These are phyloP conservation scores for Botrytis fragariae DNA, from an alignment of 2,329 filamentous ascomycete genomes.

Conservation along the genomic window DNA sequence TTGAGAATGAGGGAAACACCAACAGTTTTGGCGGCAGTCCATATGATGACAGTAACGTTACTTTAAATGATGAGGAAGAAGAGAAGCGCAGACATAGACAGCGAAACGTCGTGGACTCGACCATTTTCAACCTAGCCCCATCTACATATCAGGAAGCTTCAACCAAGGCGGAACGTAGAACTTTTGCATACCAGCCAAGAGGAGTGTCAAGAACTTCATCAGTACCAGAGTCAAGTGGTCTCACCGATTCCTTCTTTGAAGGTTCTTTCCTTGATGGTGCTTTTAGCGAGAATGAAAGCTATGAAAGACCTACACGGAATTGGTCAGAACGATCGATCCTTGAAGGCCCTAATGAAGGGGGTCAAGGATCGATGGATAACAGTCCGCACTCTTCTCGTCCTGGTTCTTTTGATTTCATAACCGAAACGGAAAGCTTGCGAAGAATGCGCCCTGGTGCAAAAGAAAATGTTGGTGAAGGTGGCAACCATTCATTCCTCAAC, in stretches of 20 bases:
- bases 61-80: conserved; percentile 38
- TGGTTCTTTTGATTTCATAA: conserved; percentile 53
- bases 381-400: conserved; percentile 39
- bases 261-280: conserved; percentile 73
- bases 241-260: conserved; percentile 72
- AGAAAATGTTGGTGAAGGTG: conserved; percentile 27
- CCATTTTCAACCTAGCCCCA: conserved; percentile 36
- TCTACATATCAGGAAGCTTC: conserved; percentile 27
- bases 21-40: conserved; percentile 34
- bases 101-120: conserved; percentile 46
- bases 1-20: conserved; percentile 19
- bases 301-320: conserved; percentile 42
- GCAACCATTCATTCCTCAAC: conserved; percentile 40
- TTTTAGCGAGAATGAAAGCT: conserved; percentile 49
- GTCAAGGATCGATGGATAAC: conserved; percentile 27
- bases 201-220: conserved; percentile 33
- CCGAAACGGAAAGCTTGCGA: conserved; percentile 51
- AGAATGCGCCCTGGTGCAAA: conserved; percentile 27
- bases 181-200: conserved; percentile 34
- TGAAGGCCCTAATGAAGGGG: conserved; percentile 47
- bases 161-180: conserved; percentile 30
- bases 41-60: conserved; percentile 30
- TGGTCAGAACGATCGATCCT: conserved; percentile 58
- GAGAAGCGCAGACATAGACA: conserved; percentile 49
- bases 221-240: conserved; percentile 55